These are phyloP conservation scores for Trypanosoma cruzi DNA, from an alignment of 208 protist species.

Conservation along the genomic window DNA sequence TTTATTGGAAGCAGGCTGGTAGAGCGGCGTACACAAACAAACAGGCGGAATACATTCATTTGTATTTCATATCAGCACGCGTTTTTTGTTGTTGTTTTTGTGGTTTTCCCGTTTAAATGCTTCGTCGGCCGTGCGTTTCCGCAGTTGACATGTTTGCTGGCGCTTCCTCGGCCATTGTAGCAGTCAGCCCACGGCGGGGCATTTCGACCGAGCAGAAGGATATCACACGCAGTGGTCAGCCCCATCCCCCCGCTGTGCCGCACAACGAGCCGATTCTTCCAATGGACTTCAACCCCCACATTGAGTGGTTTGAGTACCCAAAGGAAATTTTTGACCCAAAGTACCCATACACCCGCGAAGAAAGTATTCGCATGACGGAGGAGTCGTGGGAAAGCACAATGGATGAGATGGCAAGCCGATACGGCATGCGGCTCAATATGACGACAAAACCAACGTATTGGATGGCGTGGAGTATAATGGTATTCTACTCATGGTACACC, in stretches of 20 bases:
- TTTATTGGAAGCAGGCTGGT: neutral
- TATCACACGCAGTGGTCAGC: slow-evolving; percentile 35
- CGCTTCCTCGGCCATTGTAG: neutral
- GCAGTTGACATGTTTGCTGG: slow-evolving; percentile 1
- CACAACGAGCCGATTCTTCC: slow-evolving; percentile 86
- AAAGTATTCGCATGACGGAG: slow-evolving; percentile 90
- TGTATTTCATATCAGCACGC: neutral
- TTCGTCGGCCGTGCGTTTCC: neutral
- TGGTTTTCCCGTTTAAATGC: neutral
- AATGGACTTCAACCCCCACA: slow-evolving; percentile 93
- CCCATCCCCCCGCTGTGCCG: slow-evolving; percentile 65
- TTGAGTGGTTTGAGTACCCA: slow-evolving; percentile 93
- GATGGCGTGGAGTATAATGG: slow-evolving; percentile 82
- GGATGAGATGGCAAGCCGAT: slow-evolving; percentile 90
- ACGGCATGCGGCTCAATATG: slow-evolving; percentile 89
- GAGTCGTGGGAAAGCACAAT: slow-evolving; percentile 90
- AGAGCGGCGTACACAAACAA: neutral
- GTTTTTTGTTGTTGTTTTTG: neutral
- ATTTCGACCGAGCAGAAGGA: slow-evolving; percentile 66
- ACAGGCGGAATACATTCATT: neutral
- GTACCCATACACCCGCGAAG: slow-evolving; percentile 90
- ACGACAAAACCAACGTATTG: slow-evolving; percentile 86
- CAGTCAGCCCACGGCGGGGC: slow-evolving; percentile 15
- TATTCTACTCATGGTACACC: slow-evolving; percentile 89
- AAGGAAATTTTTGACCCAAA: slow-evolving; percentile 91